These are phyloP conservation scores for Cornus controversa DNA, from an alignment of 148 eudicot species.

Conservation along the genomic window DNA sequence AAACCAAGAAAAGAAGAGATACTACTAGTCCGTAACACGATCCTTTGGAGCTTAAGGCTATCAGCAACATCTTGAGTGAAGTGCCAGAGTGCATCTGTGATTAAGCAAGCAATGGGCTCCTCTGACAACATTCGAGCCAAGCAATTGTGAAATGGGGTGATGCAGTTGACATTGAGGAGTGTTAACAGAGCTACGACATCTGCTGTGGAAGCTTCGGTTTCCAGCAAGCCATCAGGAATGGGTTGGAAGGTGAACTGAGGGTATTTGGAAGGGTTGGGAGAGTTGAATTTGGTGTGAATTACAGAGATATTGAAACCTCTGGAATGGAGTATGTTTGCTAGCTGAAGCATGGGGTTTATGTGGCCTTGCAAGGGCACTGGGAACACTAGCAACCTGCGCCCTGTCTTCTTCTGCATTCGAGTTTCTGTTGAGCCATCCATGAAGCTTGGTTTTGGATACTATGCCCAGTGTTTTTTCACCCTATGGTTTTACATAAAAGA, in stretches of 20 bases:
- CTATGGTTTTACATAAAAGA: no score
- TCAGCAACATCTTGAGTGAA: constrained; percentile 52
- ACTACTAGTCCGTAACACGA: constrained; percentile 52
- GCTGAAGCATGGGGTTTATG: constrained; percentile 56
- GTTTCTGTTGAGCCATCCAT: neutral
- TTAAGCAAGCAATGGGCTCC: constrained; percentile 46
- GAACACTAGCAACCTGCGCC: constrained; percentile 31
- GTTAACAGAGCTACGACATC: constrained; percentile 22
- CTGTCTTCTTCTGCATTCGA: constrained; percentile 1
- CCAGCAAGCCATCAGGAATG: constrained; percentile 37
- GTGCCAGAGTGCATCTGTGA: constrained; percentile 47
- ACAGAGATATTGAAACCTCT: constrained; percentile 54
- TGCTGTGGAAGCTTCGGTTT: constrained; percentile 11
- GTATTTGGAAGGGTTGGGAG: constrained; percentile 32
- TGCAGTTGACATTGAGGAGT: constrained; percentile 30
- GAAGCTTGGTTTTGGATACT: no score
- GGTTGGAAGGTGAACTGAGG: constrained; percentile 51
- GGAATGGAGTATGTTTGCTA: constrained; percentile 48
- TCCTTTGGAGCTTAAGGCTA: constrained; percentile 42
- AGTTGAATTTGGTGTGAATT: constrained; percentile 36
- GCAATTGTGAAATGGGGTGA: constrained; percentile 24
- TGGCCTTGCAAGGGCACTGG: constrained; percentile 64
- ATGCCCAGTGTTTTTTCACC: no score
- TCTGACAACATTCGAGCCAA: constrained; percentile 25
- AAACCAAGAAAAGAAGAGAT: constrained; percentile 36